These are phyloP conservation scores for Sporothrix luriei DNA, from an alignment of 2,329 filamentous ascomycete species.

Conservation along the genomic window DNA sequence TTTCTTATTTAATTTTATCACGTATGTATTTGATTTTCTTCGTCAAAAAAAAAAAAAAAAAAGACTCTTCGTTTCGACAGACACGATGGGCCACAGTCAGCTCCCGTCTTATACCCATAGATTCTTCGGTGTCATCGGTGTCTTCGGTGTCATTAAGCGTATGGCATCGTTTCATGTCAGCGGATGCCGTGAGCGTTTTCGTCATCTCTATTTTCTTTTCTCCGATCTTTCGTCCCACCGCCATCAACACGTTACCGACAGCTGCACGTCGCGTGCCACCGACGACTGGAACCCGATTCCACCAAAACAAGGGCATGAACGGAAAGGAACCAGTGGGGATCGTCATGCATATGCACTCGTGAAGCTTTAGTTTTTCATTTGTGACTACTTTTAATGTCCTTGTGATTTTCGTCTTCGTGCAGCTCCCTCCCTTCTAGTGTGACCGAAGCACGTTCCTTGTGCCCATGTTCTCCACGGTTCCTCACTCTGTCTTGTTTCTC, in stretches of 20 bases:
- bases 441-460: slow-evolving; percentile 17
- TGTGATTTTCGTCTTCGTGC: neutral
- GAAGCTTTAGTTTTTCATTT: neutral
- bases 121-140: too few species aligned
- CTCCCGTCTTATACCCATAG: too few species aligned
- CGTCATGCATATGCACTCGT: neutral
- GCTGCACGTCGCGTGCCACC: slow-evolving; percentile 16
- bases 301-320: neutral
- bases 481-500: neutral
- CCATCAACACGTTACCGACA: neutral
- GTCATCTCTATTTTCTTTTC: neutral
- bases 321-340: neutral
- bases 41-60: too few species aligned
- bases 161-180: too few species aligned
- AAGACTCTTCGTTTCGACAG: too few species aligned
- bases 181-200: too few species aligned
- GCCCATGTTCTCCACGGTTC: slow-evolving; percentile 25
- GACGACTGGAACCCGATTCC: slow-evolving; percentile 2
- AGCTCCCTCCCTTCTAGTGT: neutral
- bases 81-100: too few species aligned
- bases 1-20: neutral
- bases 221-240: neutral
- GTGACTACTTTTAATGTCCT: too few species aligned
- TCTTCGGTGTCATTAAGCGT: too few species aligned
- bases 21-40: too few species aligned